phyloP scores from a whole-genome alignment of 1,284 basidiomycete species.

The Inonotus obliquus region DNA sequence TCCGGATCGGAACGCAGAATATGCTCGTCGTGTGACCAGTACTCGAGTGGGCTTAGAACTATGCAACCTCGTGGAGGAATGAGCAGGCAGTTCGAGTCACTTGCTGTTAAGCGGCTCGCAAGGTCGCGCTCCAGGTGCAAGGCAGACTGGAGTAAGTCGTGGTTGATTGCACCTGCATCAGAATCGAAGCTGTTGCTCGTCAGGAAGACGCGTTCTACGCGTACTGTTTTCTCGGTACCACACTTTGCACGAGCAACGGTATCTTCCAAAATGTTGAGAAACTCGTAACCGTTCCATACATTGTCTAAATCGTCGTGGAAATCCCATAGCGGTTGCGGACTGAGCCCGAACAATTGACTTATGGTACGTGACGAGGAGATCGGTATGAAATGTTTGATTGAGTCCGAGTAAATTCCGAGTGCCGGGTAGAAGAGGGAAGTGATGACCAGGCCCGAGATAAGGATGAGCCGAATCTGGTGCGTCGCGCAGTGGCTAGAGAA shows the following conservation, averaged over 20 bases:
- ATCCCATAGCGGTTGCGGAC: slow-evolving; percentile 41
- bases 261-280: slow-evolving; percentile 62
- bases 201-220: slow-evolving; percentile 74
- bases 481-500: slow-evolving; percentile 73
- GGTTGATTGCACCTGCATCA: slow-evolving; percentile 54
- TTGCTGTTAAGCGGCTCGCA: slow-evolving; percentile 38
- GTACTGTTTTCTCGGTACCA: slow-evolving; percentile 64
- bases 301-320: slow-evolving; percentile 53
- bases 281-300: slow-evolving; percentile 60
- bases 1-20: slow-evolving; percentile 49
- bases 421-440: slow-evolving; percentile 94
- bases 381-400: slow-evolving; percentile 59
- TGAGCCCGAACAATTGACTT: slow-evolving; percentile 53
- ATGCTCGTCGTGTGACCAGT: slow-evolving; percentile 63
- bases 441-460: slow-evolving; percentile 92
- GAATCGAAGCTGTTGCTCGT: slow-evolving; percentile 46
- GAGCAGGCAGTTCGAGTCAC: slow-evolving; percentile 47
- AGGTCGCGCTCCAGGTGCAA: slow-evolving; percentile 60
- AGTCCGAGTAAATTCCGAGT: slow-evolving; percentile 77
- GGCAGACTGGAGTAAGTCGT: slow-evolving; percentile 55
- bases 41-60: slow-evolving; percentile 65
- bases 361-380: slow-evolving; percentile 51
- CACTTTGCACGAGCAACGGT: slow-evolving; percentile 70
- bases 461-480: slow-evolving; percentile 89
- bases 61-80: slow-evolving; percentile 47